phyloP scores from a whole-genome alignment of 805 yeast species.

The Debaryomyces castellii region DNA sequence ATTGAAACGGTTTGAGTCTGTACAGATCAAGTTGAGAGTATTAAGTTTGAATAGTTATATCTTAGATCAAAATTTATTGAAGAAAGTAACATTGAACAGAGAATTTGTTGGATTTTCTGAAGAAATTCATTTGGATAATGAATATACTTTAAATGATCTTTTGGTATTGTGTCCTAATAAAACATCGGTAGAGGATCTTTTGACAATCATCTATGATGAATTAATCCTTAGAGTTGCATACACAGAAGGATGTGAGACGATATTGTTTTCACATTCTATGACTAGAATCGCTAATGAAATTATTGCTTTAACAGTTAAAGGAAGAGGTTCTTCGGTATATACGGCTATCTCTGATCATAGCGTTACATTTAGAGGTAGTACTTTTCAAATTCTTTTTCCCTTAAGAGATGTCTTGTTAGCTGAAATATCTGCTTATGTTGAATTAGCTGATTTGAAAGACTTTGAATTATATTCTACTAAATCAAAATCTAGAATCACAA shows the following conservation, averaged over 20 bases:
- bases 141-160: slow-evolving; percentile 28
- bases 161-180: slow-evolving; percentile 45
- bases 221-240: slow-evolving; percentile 48
- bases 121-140: slow-evolving; percentile 6
- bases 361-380: slow-evolving; percentile 22
- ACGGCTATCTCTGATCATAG: slow-evolving; percentile 46
- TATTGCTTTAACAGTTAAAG: slow-evolving; percentile 78
- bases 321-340: slow-evolving; percentile 75
- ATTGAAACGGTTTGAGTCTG: slow-evolving; percentile 15
- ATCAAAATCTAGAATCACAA: slow-evolving; percentile 45
- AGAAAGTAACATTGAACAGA: slow-evolving; percentile 30
- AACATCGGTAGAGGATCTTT: slow-evolving; percentile 67
- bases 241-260: slow-evolving; percentile 47
- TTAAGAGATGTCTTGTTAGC: slow-evolving; percentile 69
- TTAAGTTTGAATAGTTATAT: slow-evolving; percentile 44
- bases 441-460: slow-evolving; percentile 38
- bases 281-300: slow-evolving; percentile 78
- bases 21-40: slow-evolving; percentile 35
- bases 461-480: slow-evolving; percentile 21
- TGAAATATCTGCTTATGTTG: slow-evolving; percentile 61
- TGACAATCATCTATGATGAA: slow-evolving; percentile 45
- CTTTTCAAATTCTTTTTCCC: slow-evolving; percentile 60
- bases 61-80: slow-evolving; percentile 22
- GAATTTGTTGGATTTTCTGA: slow-evolving; percentile 21
- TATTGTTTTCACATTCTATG: slow-evolving; percentile 77